A percentile compares a stretch with the other conserved stretches of the same genome.
Evolutionary conservation across 306 rosid genomes (phyloP).

Genomic region (Malus asiatica): DNA sequence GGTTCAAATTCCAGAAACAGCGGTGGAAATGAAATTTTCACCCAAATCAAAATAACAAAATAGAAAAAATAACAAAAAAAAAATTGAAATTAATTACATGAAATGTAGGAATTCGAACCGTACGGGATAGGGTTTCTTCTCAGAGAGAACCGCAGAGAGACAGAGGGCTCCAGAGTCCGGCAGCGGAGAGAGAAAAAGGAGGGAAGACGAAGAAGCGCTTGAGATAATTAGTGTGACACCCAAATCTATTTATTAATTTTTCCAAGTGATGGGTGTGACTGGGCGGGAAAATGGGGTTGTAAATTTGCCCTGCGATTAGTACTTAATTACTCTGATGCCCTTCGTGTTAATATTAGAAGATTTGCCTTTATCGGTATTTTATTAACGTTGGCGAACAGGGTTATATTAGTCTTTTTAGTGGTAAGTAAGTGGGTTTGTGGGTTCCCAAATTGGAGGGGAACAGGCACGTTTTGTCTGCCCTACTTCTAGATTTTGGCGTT

Average conservation of each 20-base stretch:
- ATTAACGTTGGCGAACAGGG: background rate
- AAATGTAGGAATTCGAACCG: background rate
- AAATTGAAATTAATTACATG: background rate
- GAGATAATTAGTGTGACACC: background rate
- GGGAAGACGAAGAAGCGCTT: conserved; percentile 11
- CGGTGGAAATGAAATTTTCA: background rate
- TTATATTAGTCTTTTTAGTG: background rate
- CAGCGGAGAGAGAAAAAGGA: background rate
- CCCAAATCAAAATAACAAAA: background rate
- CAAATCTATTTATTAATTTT: background rate
- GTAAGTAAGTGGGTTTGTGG: background rate
- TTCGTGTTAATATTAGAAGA: background rate
- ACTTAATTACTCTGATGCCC: conserved; percentile 26
- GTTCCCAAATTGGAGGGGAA: background rate
- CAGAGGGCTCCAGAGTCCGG: background rate
- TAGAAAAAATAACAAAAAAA: too few relatives aligned
- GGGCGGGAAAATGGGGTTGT: conserved; percentile 56
- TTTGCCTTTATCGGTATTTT: background rate
- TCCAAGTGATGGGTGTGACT: background rate
- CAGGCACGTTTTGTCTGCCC: background rate
- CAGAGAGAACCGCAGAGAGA: conserved; percentile 1
- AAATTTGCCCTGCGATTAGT: background rate
- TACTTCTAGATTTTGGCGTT: background rate
- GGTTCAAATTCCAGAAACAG: background rate
- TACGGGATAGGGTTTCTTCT: background rate